Conservation (phyloP, 1,139 yeast genomes). For the Nakaseomyces glabratus region DNA sequence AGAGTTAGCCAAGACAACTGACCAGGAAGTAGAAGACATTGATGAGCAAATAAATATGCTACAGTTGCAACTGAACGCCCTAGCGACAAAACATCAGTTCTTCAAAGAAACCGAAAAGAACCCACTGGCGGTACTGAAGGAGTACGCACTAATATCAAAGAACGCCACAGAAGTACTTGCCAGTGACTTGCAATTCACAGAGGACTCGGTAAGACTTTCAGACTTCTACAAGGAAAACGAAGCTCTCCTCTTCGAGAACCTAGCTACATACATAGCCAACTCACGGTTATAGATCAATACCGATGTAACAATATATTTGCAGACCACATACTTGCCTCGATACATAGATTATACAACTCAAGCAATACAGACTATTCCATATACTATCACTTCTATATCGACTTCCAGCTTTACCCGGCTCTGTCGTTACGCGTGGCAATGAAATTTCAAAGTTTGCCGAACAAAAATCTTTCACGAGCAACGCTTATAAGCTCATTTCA, state of each 20-base stretch:
- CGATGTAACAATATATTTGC: no score
- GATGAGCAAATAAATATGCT: conserved; percentile 23
- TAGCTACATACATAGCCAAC: conserved; percentile 4
- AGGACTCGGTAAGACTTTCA: conserved; percentile 78
- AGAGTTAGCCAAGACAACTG: conserved; percentile 45
- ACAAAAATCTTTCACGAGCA: no score
- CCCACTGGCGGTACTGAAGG: conserved; percentile 66
- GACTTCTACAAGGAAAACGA: conserved; percentile 47
- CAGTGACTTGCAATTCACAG: conserved; percentile 85
- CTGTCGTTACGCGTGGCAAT: no score
- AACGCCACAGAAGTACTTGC: conserved; percentile 66
- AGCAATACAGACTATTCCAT: no score
- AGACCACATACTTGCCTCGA: no score
- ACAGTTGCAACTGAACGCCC: conserved; percentile 43
- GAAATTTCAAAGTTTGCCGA: no score
- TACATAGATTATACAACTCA: no score
- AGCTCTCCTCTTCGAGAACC: conserved; percentile 4
- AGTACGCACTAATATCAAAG: conserved; percentile 67
- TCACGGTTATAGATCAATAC: neutral
- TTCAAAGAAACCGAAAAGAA: conserved; percentile 63
- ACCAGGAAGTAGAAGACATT: conserved; percentile 23
- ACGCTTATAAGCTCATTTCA: no score
- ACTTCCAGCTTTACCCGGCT: no score
- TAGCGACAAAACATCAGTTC: conserved; percentile 59
- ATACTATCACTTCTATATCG: no score